Base-by-base conservation (phyloP, 352 stramenopile genomes). In the Pythium inflatum region DNA sequence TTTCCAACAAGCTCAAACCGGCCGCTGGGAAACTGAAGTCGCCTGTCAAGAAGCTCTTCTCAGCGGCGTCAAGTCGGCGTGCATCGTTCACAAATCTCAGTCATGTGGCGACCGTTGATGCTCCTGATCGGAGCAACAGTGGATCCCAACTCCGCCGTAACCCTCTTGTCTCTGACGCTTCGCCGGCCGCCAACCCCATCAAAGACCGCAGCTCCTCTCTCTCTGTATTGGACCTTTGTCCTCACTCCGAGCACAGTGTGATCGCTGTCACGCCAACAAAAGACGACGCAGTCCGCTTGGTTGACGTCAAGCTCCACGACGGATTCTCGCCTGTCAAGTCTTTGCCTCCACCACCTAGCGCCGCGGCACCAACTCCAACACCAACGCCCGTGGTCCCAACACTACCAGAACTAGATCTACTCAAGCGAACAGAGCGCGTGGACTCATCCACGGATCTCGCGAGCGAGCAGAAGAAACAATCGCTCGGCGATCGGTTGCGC, bases 401-500 rank as follows among this genome's bases (percentile, higher is more conserved):
- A 54, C 9, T 34, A 11, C 41, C n/a, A 49, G 38, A 60, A 24
- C n/a, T 62, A 4, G 34, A 60, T 14, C 20, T 34, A 28, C 9
- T 33, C 36, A 59, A 34, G 18, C 65, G 57, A 22, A 24, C 14
- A 3, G 49, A 63, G 5, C 56, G 57, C 11, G 57, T 48, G 13
- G 54, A 64, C 5, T 66, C 63, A 18, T 27, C 11, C 5, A 22
- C 62, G 13, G 48, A 40, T 2, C 49, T 48, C 40, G 36, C 59
- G n/a, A 22, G 31, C 27, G 66, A 68, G 14, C 58, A 68, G 33
- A 75, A 70, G 68, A 78, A 73, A 50, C 63, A 62, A 48, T 79
- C 75, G 12, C 48, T 82, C 9, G 66, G 75, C 30, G 72, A 78
- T 1, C 73, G 73, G 25, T 65, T 82, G 33, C 67, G 76, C 54